Conservation (phyloP, 352 stramenopile genomes). For the Peronosclerospora sorghi region DNA sequence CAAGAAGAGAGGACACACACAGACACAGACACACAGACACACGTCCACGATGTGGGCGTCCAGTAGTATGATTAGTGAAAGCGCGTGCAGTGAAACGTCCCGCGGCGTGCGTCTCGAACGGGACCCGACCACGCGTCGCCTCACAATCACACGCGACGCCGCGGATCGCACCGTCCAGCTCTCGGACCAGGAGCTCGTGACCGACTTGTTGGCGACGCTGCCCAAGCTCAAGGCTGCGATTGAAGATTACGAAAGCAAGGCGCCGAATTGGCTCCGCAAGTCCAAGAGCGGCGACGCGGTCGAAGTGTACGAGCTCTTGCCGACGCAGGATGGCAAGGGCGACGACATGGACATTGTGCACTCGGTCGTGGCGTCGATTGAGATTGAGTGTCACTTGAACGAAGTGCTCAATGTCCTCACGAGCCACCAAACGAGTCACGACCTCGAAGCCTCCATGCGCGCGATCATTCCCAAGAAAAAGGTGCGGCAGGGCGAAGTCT, state of each 20-base stretch:
- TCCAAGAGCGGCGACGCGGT: conserved; percentile 34
- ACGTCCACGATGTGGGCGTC: conserved; percentile 19
- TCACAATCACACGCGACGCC: conserved; percentile 14
- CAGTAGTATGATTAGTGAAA: conserved; percentile 26
- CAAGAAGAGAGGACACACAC: too few relatives aligned
- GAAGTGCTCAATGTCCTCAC: conserved; percentile 52
- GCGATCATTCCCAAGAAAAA: conserved; percentile 29
- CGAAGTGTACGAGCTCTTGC: conserved; percentile 35
- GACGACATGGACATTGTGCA: conserved; percentile 48
- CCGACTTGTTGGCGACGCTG: conserved; percentile 30
- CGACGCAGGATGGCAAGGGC: conserved; percentile 17
- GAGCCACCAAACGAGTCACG: conserved; percentile 28
- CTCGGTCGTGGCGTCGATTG: conserved; percentile 32
- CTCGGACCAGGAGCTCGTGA: conserved; percentile 32
- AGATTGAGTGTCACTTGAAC: conserved; percentile 50
- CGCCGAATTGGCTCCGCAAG: conserved; percentile 30
- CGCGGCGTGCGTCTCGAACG: conserved; percentile 13
- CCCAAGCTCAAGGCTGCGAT: conserved; percentile 33
- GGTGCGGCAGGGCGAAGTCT: conserved; percentile 19
- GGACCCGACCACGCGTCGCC: conserved; percentile 10
- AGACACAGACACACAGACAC: too few relatives aligned
- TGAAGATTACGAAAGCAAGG: conserved; percentile 20
- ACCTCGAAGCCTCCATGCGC: conserved; percentile 36
- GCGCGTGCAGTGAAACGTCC: conserved; percentile 17
- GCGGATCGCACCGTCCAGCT: conserved; percentile 14